Evolutionary conservation across 495 filamentous ascomycete species (phyloP).

Genomic region (Astrocystis sublimbata): DNA sequence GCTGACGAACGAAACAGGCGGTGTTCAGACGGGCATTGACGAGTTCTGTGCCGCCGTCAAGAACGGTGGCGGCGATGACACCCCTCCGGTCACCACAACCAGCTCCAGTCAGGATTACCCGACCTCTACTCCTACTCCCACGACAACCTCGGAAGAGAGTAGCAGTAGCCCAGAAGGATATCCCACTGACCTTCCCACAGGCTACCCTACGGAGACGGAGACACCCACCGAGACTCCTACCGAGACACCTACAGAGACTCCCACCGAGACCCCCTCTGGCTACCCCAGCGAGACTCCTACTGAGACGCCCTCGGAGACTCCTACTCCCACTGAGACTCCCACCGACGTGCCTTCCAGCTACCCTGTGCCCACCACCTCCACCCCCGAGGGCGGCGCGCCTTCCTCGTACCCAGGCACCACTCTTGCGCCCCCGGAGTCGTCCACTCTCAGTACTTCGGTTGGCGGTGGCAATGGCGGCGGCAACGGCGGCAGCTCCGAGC

Average conservation of each 20-base stretch:
- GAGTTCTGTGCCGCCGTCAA: slow-evolving; percentile 29
- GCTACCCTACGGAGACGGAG: slow-evolving; percentile 2
- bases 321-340: slow-evolving; percentile 4
- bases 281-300: background rate
- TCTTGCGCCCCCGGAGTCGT: background rate
- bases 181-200: slow-evolving; percentile 23
- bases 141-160: slow-evolving; percentile 12
- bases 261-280: slow-evolving; percentile 2
- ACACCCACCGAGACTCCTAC: slow-evolving; percentile 7
- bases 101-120: slow-evolving; percentile 11
- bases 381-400: background rate
- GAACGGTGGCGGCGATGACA: slow-evolving; percentile 4
- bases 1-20: slow-evolving; percentile 23
- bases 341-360: slow-evolving; percentile 16
- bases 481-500: slow-evolving; percentile 1
- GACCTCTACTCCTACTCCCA: slow-evolving; percentile 12
- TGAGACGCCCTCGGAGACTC: background rate
- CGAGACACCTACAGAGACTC: slow-evolving; percentile 2
- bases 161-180: slow-evolving; percentile 11
- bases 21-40: slow-evolving; percentile 31
- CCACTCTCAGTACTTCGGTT: slow-evolving; percentile 7
- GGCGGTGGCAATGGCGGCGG: no score
- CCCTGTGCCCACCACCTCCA: slow-evolving; percentile 1
- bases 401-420: slow-evolving; percentile 12
- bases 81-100: slow-evolving; percentile 2